A percentile compares a stretch with the other conserved stretches of the same genome.
Evolutionary conservation across 2,329 filamentous ascomycete species (phyloP).

Genomic region (Aphanocladium album): DNA sequence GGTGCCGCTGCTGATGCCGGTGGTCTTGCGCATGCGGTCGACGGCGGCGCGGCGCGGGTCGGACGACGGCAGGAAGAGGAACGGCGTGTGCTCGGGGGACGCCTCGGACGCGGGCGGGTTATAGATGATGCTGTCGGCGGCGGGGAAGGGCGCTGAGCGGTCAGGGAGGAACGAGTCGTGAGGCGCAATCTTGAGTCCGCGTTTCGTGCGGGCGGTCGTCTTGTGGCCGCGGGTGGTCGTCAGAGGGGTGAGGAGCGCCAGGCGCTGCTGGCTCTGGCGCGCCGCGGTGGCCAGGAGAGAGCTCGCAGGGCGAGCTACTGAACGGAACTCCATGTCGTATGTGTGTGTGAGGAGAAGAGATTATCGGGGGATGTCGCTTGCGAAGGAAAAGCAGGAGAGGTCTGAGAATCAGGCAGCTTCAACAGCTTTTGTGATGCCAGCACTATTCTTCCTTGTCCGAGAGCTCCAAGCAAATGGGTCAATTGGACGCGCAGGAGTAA

Average conservation of each 20-base stretch:
- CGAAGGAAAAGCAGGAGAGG: background rate
- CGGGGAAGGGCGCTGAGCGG: constrained; percentile 25
- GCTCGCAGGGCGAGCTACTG: constrained; percentile 30
- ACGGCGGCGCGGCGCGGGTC: constrained; percentile 50
- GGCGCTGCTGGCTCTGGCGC: constrained; percentile 7
- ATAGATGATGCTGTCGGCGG: constrained; percentile 45
- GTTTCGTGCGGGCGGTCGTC: constrained; percentile 50
- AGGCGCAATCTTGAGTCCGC: constrained; percentile 53
- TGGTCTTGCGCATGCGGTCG: constrained; percentile 39
- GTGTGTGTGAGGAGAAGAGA: background rate
- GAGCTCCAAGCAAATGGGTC: constrained; percentile 11
- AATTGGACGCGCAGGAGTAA: constrained; percentile 1
- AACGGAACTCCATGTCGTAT: constrained; percentile 31
- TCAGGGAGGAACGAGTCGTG: constrained; percentile 54
- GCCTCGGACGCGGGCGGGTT: constrained; percentile 51
- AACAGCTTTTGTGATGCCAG: background rate
- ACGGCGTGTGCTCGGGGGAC: constrained; percentile 60
- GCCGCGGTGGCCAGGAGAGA: constrained; percentile 25
- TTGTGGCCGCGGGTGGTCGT: constrained; percentile 40
- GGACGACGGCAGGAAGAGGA: constrained; percentile 57
- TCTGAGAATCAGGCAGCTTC: background rate
- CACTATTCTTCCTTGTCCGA: background rate
- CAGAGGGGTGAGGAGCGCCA: constrained; percentile 21
- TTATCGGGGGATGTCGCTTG: background rate
- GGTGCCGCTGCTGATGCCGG: constrained; percentile 21